Conservation (phyloP, 2,329 filamentous ascomycete genomes). For the Botrytis fabae region DNA sequence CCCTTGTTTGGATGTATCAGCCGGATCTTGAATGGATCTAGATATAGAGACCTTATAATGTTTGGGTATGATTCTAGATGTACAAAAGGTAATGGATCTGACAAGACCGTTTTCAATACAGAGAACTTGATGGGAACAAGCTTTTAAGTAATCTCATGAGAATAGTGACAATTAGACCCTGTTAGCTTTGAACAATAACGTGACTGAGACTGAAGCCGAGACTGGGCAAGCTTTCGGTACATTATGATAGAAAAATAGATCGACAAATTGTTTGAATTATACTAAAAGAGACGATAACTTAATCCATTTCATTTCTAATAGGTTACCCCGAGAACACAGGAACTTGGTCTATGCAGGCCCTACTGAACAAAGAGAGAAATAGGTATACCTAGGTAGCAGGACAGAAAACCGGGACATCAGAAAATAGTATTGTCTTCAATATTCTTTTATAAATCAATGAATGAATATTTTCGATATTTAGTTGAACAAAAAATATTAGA, state of each 20-base stretch:
- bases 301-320: not conserved
- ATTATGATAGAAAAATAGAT: not conserved
- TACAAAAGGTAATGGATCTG: not conserved
- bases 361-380: not conserved
- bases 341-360: not conserved
- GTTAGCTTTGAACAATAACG: not conserved
- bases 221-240: not conserved
- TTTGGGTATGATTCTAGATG: not conserved
- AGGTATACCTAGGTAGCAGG: not conserved
- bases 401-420: no score
- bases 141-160: not conserved
- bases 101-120: not conserved
- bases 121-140: not conserved
- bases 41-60: not conserved
- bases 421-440: no score
- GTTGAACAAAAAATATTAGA: no score
- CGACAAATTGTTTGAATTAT: not conserved
- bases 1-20: constrained; percentile 21
- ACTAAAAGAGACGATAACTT: not conserved
- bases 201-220: not conserved
- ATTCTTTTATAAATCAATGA: no score
- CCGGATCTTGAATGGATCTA: not conserved
- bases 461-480: no score
- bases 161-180: not conserved
- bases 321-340: not conserved